Conservation (phyloP, 495 filamentous ascomycete genomes). For the Annulohypoxylon nitens region DNA sequence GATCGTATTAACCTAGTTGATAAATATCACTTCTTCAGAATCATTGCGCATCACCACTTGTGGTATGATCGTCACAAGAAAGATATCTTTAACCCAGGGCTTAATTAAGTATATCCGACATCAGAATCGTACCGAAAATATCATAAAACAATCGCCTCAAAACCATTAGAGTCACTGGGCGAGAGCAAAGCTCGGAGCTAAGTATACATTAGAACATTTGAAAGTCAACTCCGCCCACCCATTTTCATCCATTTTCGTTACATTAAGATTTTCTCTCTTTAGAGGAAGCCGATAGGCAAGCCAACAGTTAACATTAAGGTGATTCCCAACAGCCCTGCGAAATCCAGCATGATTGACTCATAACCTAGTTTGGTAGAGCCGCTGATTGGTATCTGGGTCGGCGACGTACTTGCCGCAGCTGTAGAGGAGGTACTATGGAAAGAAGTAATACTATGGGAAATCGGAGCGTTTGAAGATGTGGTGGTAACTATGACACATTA, state of each 20-base stretch:
- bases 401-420: conserved; percentile 16
- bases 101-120: conserved; percentile 20
- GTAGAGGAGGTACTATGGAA: conserved; percentile 20
- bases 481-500: conserved; percentile 29
- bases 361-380: conserved; percentile 3
- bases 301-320: conserved; percentile 7
- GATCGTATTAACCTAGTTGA: neutral
- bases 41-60: neutral
- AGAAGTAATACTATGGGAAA: conserved; percentile 13
- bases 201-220: conserved; percentile 1
- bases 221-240: conserved; percentile 25
- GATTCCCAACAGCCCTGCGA: conserved; percentile 15
- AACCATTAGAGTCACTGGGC: conserved; percentile 3
- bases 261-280: neutral
- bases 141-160: neutral
- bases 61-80: neutral
- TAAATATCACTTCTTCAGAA: neutral
- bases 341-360: neutral
- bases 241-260: conserved; percentile 5
- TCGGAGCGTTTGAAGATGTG: neutral
- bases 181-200: conserved; percentile 4
- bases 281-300: conserved; percentile 23
- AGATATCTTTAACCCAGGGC: neutral
- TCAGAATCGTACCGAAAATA: conserved; percentile 1
- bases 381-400: conserved; percentile 38